These are phyloP conservation scores for Leccinum arenicola DNA, from an alignment of 768 basidiomycete genomes.

Conservation along the genomic window DNA sequence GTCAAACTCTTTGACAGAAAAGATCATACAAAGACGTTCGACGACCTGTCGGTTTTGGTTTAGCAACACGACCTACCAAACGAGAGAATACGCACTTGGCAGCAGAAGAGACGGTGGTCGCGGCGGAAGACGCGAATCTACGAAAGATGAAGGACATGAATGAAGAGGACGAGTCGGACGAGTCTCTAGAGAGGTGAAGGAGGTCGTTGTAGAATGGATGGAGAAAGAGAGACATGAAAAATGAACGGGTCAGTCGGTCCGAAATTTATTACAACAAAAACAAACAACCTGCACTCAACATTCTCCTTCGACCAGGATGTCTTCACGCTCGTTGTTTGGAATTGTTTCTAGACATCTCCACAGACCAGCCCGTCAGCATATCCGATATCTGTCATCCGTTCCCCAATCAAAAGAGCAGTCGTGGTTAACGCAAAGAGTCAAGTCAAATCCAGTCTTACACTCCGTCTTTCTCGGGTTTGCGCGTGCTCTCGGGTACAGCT, in stretches of 20 bases:
- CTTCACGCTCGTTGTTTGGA: slow-evolving; percentile 11
- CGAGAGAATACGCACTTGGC: slow-evolving; percentile 12
- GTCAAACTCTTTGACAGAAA: background rate
- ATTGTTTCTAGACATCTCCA: slow-evolving; percentile 2
- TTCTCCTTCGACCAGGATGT: slow-evolving; percentile 12
- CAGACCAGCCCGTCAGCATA: slow-evolving; percentile 8
- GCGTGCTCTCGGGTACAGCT: slow-evolving; percentile 56
- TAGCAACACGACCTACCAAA: background rate
- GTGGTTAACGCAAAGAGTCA: slow-evolving; percentile 57
- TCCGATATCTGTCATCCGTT: slow-evolving; percentile 14
- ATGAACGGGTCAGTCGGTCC: background rate
- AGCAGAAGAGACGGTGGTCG: slow-evolving; percentile 21
- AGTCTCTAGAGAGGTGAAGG: slow-evolving; percentile 15
- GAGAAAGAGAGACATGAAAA: slow-evolving; percentile 22
- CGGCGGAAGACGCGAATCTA: slow-evolving; percentile 49
- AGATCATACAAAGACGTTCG: slow-evolving; percentile 32
- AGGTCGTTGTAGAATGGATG: slow-evolving; percentile 24
- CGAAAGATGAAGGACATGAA: slow-evolving; percentile 52
- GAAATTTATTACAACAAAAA: background rate
- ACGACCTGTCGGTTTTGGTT: slow-evolving; percentile 7
- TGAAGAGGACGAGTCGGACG: slow-evolving; percentile 13
- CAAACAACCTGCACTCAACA: background rate
- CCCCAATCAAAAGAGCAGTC: slow-evolving; percentile 29
- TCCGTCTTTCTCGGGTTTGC: slow-evolving; percentile 48
- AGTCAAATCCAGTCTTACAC: slow-evolving; percentile 46